A percentile compares a stretch with the other conserved stretches of the same genome.
These are phyloP conservation scores for Rhynchosporium graminicola DNA, from an alignment of 2,329 filamentous ascomycete species.

Conservation along the genomic window DNA sequence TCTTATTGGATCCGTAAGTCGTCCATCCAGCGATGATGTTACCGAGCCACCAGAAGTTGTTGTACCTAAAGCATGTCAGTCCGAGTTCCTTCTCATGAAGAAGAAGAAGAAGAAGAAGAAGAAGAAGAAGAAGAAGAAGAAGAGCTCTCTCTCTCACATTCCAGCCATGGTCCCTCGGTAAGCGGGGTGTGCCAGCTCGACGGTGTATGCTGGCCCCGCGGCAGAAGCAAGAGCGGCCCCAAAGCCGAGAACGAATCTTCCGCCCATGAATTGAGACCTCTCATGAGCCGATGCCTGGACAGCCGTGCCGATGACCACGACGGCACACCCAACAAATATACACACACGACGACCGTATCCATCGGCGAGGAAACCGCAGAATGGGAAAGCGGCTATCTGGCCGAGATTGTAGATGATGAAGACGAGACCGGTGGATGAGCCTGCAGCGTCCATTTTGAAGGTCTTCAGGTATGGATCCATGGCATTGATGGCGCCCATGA, in stretches of 20 bases:
- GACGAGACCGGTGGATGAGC: constrained; percentile 49
- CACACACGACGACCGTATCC: constrained; percentile 54
- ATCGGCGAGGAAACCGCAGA: constrained; percentile 54
- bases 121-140: too few relatives aligned
- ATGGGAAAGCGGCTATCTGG: constrained; percentile 53
- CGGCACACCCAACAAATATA: constrained; percentile 56
- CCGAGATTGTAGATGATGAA: constrained; percentile 53
- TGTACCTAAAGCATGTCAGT: constrained; percentile 34
- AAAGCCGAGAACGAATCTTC: constrained; percentile 56
- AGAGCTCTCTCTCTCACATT: constrained; percentile 39
- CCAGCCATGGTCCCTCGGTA: constrained; percentile 63
- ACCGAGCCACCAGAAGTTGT: constrained; percentile 50
- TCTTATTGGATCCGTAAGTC: constrained; percentile 45
- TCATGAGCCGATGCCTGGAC: constrained; percentile 50
- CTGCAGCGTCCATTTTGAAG: constrained; percentile 50
- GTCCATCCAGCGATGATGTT: constrained; percentile 58
- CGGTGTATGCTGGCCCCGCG: constrained; percentile 63
- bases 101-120: neutral
- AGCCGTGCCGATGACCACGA: constrained; percentile 54
- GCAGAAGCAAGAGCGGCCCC: constrained; percentile 61
- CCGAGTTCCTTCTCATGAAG: fast-evolving
- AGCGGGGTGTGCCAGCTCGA: constrained; percentile 63
- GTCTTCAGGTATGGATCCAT: constrained; percentile 52
- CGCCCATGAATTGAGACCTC: constrained; percentile 55
- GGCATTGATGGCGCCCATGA: constrained; percentile 54